Evolutionary conservation across 2,329 filamentous ascomycete genomes (phyloP).

Genomic region (Gnomoniopsis smithogilvyi): DNA sequence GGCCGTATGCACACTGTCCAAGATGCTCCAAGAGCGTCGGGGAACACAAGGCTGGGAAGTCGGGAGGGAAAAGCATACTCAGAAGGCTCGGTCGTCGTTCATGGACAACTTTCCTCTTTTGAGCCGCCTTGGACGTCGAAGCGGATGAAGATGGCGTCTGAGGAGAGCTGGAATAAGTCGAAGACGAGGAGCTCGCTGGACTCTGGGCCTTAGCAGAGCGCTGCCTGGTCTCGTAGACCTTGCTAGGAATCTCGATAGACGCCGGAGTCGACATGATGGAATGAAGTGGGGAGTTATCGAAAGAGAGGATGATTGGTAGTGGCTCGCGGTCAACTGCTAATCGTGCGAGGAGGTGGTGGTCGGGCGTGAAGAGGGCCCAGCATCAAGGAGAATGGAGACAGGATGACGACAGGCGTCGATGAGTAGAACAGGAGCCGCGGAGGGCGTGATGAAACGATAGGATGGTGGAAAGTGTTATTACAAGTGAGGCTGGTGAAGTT

Average conservation of each 20-base stretch:
- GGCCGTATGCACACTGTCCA: background rate
- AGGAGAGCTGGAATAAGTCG: conserved; percentile 55
- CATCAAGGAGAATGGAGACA: conserved; percentile 7
- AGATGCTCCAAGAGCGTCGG: background rate
- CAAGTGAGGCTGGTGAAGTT: conserved; percentile 1
- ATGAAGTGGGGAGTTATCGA: conserved; percentile 1
- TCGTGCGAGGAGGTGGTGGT: conserved; percentile 4
- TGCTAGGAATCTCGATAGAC: conserved; percentile 65
- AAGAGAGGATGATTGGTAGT: conserved; percentile 2
- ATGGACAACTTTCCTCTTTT: conserved; percentile 44
- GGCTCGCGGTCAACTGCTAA: background rate
- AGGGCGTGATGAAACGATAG: conserved; percentile 1
- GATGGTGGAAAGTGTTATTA: background rate
- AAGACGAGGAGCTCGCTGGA: conserved; percentile 47
- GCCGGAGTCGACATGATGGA: conserved; percentile 51
- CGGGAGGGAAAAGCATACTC: conserved; percentile 41
- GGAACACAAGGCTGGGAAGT: conserved; percentile 14
- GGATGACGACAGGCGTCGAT: conserved; percentile 1
- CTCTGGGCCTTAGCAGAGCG: conserved; percentile 37
- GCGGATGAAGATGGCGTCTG: conserved; percentile 40
- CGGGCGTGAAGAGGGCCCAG: conserved; percentile 6
- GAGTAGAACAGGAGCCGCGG: background rate
- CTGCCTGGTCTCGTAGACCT: conserved; percentile 27
- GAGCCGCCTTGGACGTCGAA: conserved; percentile 37
- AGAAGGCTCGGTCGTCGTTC: conserved; percentile 59